Base-by-base conservation (phyloP, 139 green algal genomes). In the Marvania coccoides region DNA sequence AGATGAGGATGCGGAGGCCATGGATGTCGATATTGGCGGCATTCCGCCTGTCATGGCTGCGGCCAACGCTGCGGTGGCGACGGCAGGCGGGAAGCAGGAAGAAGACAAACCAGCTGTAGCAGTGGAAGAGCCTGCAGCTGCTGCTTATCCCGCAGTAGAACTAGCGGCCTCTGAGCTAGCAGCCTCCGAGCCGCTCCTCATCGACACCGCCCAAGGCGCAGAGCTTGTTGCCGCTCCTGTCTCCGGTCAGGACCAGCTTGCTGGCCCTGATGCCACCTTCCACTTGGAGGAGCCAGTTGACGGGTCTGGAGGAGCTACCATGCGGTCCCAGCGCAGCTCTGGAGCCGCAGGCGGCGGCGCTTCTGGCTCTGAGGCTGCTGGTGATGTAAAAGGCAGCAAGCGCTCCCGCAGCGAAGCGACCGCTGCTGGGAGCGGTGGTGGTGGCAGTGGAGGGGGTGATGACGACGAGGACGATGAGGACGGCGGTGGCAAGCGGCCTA, bases 271-370 rank as follows among this genome's bases (percentile, higher is more conserved):
- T 10, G 9, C 9, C 9, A 46, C 38, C 38, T 46, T 10, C 10
- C 9, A 46, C 9, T 10, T 67, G 61, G 28, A 29, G 8, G 61
- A 67, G 45, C 45, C 58, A 67, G 61, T 45, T 67, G n/a, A n/a
- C 42, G 45, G 45, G 58, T n/a, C 61, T 67, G 48, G 63, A 71
- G 63, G 45, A 35, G 54, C 12, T 4, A 35, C 39, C 6, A 10
- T 12, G 36, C 9, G 9, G 36, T 10, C 35, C 9, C 35, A 63
- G 36, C 55, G 23, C 30, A 24, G 55, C 55, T 24, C 9, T 45
- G 55, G 55, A 51, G 42, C 19, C 35, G 29, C 6, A 6, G 55
- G 55, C 35, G 55, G 55, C 35, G 55, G 55, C 36, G 7, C 55
- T 63, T 15, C 55, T 47, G 36, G 36, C 15, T 6, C 7, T 2